Evolutionary conservation across 2,329 filamentous ascomycete species (phyloP), one percentile per base, ranked within the genome.

Genomic region (Neofusicoccum umdonicola): DNA sequence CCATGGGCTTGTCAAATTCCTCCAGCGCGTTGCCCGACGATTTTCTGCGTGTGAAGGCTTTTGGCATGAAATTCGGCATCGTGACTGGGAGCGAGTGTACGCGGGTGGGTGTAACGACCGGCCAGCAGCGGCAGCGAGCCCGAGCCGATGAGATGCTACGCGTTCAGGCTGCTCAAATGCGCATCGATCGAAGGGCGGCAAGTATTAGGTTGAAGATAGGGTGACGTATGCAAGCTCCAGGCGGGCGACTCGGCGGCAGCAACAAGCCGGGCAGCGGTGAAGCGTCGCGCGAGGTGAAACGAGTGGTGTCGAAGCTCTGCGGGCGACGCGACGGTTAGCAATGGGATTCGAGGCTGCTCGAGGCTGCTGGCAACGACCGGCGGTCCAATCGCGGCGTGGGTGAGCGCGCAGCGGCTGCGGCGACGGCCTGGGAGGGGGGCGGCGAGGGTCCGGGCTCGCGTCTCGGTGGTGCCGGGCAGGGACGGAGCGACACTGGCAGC

Each of bases 21-120:
- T 77, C 75, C 39, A 78, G 67, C 22, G 68, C 69, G 65, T 77
- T 77, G 62, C 73, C 71, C 62, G 73, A 71, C 27, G 76, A 78
- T 71, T 77, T 78, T 35, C 76, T 72, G 34, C 76, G 75, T 56
- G 67, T 69, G 37, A 68, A 73, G 66, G 76, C 74, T 64, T 75
- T 69, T 17, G 63, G 63, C 42, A 65, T 48, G 19, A 61, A 58
- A 47, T 47, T 65, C 50, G 56, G 56, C 63, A 65, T 65, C 45
- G 45, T 45, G 47, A 31, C 11, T 22, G 42, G 11, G 27, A 60
- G 56, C n/a, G 56, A 60, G 41, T 37, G 15, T 47, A 27, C 42
- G 27, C 41, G 41, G 42, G 42, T 35, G 50, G 27, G 56, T 47
- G 56, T 35, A 60, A 47, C 27, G 56, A 60, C 56, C 41, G 56